Evolutionary conservation across 305 asterid species (phyloP), one percentile per base, ranked within the genome.

Genomic region (Fraxinus xanthoxyloides): DNA sequence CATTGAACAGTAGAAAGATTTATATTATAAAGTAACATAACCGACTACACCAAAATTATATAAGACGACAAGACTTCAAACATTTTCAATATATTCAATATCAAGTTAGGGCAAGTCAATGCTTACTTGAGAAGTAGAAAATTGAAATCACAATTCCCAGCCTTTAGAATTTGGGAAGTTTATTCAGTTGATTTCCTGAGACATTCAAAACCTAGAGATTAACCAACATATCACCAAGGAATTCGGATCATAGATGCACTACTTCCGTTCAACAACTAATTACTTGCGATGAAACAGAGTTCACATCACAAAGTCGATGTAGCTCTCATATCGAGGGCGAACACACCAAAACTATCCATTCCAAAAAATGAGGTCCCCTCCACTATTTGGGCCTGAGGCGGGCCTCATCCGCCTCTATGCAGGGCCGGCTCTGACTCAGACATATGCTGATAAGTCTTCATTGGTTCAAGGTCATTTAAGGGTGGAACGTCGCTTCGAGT

Each of bases 141-240:
- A 26, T 26, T 26, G 28, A 26, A 26, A 26, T 26, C 28, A 1
- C 28, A 0, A 26, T 26, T 26, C 28, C 0, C 28, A 26, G 1
- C 28, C 28, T 26, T 26, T 1, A 26, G 1, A 26, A 26, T 26
- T 89, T 92, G 0, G 96, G 97, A 61, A 93, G 93, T 84, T 83
- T 79, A 51, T 61, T 89, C 24, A 93, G 89, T 78, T 90, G 89
- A 76, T 93, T 93, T 31, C 88, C 80, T 0, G 96, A 92, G 19
- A 89, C 92, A 75, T 89, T 51, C 51, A 93, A 48, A 77, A 88
- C 69, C 78, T 83, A 89, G 43, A 93, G 90, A 76, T 90, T 93
- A 7, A 82, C 77, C 85, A 93, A 65, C 24, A 21, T 26, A 72
- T 77, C 73, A 79, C 9, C 8, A 76, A 30, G 6, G 61, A 7